phyloP scores from a whole-genome alignment of 139 green algal genomes.

The Astrephomene gubernaculifera region DNA sequence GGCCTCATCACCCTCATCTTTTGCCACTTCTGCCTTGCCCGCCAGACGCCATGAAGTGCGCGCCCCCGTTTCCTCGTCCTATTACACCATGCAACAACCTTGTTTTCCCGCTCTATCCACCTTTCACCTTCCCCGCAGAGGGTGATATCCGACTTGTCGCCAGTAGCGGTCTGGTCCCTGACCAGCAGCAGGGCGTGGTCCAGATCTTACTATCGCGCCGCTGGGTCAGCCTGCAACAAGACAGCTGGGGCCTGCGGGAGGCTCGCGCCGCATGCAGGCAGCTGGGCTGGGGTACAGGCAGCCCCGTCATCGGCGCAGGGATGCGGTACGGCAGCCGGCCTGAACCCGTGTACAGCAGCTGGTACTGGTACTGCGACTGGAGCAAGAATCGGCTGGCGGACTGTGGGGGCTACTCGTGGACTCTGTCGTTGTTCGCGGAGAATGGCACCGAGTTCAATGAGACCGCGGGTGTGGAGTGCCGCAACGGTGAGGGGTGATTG shows the following conservation, averaged over 20 bases:
- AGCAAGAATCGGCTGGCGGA: too few species aligned
- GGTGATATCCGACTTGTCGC: neutral
- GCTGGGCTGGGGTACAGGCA: conserved; percentile 5
- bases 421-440: neutral
- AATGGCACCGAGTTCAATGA: neutral
- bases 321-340: neutral
- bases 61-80: neutral
- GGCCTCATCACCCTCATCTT: neutral
- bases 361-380: neutral
- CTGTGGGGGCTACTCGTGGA: neutral
- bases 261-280: neutral
- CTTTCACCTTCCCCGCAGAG: neutral
- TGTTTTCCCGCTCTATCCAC: neutral
- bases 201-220: neutral
- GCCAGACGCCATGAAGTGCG: too few species aligned
- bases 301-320: neutral
- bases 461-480: conserved; percentile 16
- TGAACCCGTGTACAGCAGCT: neutral
- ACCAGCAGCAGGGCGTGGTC: neutral
- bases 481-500: neutral
- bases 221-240: neutral
- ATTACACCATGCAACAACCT: neutral
- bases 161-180: neutral
- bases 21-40: too few species aligned
- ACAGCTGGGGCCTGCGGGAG: neutral